Evolutionary conservation across 257 asterid genomes (phyloP).

Genomic region (Solanum sitiens): DNA sequence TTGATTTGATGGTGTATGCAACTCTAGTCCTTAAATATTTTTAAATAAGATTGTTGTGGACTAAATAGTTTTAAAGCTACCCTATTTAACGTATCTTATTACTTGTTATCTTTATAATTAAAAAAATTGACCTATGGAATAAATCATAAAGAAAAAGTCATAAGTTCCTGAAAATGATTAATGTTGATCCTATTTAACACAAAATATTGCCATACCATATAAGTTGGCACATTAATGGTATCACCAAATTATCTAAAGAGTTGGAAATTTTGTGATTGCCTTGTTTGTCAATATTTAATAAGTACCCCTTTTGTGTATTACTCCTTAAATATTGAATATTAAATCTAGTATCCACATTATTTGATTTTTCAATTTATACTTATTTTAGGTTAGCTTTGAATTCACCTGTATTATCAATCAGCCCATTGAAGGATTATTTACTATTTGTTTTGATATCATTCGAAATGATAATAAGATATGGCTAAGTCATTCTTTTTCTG

Average conservation of each 20-base stretch:
- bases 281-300: background rate
- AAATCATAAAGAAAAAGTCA: background rate
- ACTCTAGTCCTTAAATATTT: background rate
- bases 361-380: background rate
- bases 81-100: background rate
- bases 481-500: background rate
- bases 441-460: background rate
- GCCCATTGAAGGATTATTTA: background rate
- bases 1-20: background rate
- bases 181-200: background rate
- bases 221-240: background rate
- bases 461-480: background rate
- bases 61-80: background rate
- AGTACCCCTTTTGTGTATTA: background rate
- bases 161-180: background rate
- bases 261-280: background rate
- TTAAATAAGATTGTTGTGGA: background rate
- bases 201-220: background rate
- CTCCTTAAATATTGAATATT: background rate
- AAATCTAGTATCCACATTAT: background rate
- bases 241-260: background rate
- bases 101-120: background rate
- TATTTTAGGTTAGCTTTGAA: background rate
- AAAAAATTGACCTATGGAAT: background rate
- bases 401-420: background rate